phyloP scores from a whole-genome alignment of 805 yeast species.

The Tetrapisispora phaffii region DNA sequence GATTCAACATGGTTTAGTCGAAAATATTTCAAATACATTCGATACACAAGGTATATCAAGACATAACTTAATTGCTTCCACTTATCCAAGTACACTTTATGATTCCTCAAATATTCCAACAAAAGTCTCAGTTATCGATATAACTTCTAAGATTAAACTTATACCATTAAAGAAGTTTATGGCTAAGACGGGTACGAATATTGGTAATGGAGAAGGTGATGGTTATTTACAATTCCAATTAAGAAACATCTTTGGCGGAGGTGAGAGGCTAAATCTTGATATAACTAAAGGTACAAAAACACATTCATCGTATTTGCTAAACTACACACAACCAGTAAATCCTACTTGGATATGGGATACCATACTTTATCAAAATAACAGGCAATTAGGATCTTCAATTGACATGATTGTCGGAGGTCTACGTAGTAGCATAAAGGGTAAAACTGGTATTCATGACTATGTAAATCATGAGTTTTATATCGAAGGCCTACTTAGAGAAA shows the following conservation, averaged over 20 bases:
- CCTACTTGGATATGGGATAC: constrained; percentile 46
- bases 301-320: constrained; percentile 43
- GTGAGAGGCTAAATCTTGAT: constrained; percentile 48
- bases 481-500: constrained; percentile 27
- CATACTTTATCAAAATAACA: constrained; percentile 40
- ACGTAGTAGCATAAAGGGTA: constrained; percentile 16
- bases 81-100: background rate
- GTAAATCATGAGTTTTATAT: constrained; percentile 41
- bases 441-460: constrained; percentile 10
- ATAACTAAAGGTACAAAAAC: constrained; percentile 54
- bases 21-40: constrained; percentile 14
- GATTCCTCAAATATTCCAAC: background rate
- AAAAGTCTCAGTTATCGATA: constrained; percentile 15
- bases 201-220: constrained; percentile 92
- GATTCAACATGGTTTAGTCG: constrained; percentile 21
- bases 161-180: constrained; percentile 58
- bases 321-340: constrained; percentile 42
- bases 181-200: constrained; percentile 89
- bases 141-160: constrained; percentile 27
- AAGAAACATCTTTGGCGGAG: constrained; percentile 57
- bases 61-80: background rate
- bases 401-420: constrained; percentile 42
- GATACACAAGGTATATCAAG: constrained; percentile 5
- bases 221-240: constrained; percentile 72
- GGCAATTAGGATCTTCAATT: constrained; percentile 44